A percentile compares a stretch with the other conserved stretches of the same genome.
phyloP scores from a whole-genome alignment of 371 early-diverging fungal genomes.

The Chytridium lagenaria region DNA sequence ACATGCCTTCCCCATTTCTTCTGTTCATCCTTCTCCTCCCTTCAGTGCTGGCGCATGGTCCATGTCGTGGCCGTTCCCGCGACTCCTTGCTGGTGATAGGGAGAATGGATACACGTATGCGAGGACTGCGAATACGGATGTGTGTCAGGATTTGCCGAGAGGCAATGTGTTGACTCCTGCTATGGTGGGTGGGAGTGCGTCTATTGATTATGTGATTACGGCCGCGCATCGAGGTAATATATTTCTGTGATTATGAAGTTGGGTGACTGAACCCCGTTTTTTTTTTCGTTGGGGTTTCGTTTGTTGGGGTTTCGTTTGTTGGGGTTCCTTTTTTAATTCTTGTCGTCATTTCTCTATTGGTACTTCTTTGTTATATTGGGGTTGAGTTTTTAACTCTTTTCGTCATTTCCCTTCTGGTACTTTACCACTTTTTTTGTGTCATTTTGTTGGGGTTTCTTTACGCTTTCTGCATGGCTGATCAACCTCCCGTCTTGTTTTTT shows the following conservation, averaged over 20 bases:
- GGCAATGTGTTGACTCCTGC: not conserved
- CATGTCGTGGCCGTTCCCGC: slow-evolving; percentile 9
- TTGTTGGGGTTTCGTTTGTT: too few species aligned
- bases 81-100: slow-evolving; percentile 7
- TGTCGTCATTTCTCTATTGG: too few species aligned
- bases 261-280: too few species aligned
- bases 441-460: too few species aligned
- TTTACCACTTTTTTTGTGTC: too few species aligned
- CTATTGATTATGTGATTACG: slow-evolving; percentile 23
- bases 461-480: too few species aligned
- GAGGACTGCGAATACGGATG: slow-evolving; percentile 6
- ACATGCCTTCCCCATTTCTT: not conserved
- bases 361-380: too few species aligned
- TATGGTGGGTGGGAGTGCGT: not conserved
- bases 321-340: too few species aligned
- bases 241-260: too few species aligned
- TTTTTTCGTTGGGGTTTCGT: not conserved
- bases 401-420: too few species aligned
- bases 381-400: too few species aligned
- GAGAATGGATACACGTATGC: slow-evolving; percentile 21
- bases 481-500: too few species aligned
- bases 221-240: slow-evolving; percentile 26
- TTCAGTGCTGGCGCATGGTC: slow-evolving; percentile 6
- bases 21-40: not conserved
- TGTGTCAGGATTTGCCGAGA: slow-evolving; percentile 6